Conservation (phyloP, 2,329 filamentous ascomycete genomes). For the Xylariales sp. region DNA sequence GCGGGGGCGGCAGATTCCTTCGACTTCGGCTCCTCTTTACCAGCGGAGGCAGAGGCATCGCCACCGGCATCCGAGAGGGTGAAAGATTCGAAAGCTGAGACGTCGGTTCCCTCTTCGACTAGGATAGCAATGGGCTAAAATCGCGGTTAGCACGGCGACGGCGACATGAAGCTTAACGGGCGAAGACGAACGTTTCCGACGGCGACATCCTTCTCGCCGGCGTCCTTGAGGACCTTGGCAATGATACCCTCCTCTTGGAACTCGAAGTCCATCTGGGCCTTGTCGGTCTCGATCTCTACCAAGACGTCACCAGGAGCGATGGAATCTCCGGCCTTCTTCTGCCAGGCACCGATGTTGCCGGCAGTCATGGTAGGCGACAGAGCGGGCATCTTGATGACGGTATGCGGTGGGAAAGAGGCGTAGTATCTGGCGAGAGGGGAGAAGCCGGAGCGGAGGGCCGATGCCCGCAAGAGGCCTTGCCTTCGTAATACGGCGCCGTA, state of each 20-base stretch:
- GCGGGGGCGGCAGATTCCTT: conserved; percentile 71
- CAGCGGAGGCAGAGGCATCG: conserved; percentile 71
- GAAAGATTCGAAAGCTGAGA: conserved; percentile 90
- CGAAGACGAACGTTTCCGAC: conserved; percentile 86
- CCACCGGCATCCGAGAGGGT: conserved; percentile 90
- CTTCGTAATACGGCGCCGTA: conserved; percentile 73
- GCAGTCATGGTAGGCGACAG: conserved; percentile 97
- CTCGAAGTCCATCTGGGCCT: conserved; percentile 99
- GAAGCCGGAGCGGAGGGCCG: conserved; percentile 63
- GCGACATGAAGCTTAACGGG: conserved; percentile 9
- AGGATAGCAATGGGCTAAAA: conserved; percentile 91
- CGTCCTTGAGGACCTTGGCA: conserved; percentile 92
- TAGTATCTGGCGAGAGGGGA: conserved; percentile 70
- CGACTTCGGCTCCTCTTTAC: conserved; percentile 74
- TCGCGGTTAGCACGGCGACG: conserved; percentile 36
- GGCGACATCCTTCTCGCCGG: conserved; percentile 91
- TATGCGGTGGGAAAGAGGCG: conserved; percentile 93
- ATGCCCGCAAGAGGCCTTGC: conserved; percentile 66
- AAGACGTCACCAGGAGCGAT: conserved; percentile 93
- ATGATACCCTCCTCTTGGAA: conserved; percentile 98
- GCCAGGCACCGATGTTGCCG: conserved; percentile 96
- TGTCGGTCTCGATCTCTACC: conserved; percentile 99
- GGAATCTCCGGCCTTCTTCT: conserved; percentile 93
- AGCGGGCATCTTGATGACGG: conserved; percentile 96
- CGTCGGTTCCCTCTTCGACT: conserved; percentile 89